These are phyloP conservation scores for Vaccinium darrowii DNA, from an alignment of 148 eudicot species.

Conservation along the genomic window DNA sequence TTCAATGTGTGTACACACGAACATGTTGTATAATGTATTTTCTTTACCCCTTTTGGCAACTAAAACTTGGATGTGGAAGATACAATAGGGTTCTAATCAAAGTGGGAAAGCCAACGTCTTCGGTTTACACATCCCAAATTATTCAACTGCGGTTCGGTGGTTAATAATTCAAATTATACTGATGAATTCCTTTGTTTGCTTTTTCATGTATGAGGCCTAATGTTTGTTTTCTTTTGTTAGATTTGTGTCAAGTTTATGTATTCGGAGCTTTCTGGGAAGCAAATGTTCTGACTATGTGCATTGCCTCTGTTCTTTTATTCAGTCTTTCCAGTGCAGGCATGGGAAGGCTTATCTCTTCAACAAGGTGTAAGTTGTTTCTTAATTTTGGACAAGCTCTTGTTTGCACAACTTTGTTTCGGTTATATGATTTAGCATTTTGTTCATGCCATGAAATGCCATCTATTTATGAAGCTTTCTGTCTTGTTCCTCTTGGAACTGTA, in stretches of 20 bases:
- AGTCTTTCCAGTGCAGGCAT: conserved; percentile 83
- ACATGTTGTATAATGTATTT: neutral
- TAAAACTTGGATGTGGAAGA: neutral
- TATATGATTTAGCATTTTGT: conserved; percentile 4
- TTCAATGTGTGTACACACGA: neutral
- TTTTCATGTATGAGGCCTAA: neutral
- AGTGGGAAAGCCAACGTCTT: no score
- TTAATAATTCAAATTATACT: neutral
- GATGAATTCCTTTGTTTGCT: neutral
- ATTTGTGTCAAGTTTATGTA: conserved; percentile 10
- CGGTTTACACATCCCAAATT: neutral
- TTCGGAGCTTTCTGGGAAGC: conserved; percentile 6
- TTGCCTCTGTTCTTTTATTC: conserved; percentile 47
- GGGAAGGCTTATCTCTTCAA: conserved; percentile 96
- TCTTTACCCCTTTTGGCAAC: neutral
- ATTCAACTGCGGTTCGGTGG: neutral
- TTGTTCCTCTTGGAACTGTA: neutral
- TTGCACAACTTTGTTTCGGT: neutral
- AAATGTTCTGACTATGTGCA: conserved; percentile 29
- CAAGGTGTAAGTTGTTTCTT: conserved; percentile 77
- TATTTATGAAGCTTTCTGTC: neutral
- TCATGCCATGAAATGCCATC: conserved; percentile 14
- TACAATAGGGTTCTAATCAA: neutral
- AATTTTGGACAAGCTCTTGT: conserved; percentile 17
- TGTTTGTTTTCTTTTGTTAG: neutral